phyloP scores from a whole-genome alignment of 2,329 filamentous ascomycete genomes.

The Aureobasidium pullulans region DNA sequence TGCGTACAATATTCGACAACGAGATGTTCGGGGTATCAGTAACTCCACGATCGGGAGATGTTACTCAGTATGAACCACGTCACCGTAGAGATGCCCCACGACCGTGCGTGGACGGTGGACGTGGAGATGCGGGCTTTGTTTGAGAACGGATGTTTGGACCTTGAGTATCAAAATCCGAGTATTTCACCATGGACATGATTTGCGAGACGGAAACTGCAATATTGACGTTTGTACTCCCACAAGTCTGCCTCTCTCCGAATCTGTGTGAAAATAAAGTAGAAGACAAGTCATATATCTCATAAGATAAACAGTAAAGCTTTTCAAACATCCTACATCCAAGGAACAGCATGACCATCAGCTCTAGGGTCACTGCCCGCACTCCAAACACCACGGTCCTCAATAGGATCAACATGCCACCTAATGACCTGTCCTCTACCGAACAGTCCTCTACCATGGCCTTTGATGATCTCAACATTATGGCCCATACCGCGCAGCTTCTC shows the following conservation, averaged over 20 bases:
- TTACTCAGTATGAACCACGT: background rate
- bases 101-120: background rate
- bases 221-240: background rate
- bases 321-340: constrained; percentile 21
- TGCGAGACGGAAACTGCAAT: background rate
- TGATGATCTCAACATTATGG: constrained; percentile 63
- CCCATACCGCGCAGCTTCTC: constrained; percentile 62
- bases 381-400: constrained; percentile 65
- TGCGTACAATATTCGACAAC: background rate
- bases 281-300: background rate
- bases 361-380: constrained; percentile 83
- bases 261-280: background rate
- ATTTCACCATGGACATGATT: background rate
- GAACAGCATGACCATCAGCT: constrained; percentile 70
- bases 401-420: constrained; percentile 59
- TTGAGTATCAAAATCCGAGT: background rate
- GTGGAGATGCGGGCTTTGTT: background rate
- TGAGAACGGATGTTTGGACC: background rate
- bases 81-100: background rate
- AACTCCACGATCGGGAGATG: background rate
- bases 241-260: too few relatives aligned
- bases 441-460: constrained; percentile 56
- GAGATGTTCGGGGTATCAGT: background rate
- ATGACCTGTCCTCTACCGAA: constrained; percentile 90
- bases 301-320: background rate